These are phyloP conservation scores for Mycotypha africana DNA, from an alignment of 371 early-diverging fungal species.

Conservation along the genomic window DNA sequence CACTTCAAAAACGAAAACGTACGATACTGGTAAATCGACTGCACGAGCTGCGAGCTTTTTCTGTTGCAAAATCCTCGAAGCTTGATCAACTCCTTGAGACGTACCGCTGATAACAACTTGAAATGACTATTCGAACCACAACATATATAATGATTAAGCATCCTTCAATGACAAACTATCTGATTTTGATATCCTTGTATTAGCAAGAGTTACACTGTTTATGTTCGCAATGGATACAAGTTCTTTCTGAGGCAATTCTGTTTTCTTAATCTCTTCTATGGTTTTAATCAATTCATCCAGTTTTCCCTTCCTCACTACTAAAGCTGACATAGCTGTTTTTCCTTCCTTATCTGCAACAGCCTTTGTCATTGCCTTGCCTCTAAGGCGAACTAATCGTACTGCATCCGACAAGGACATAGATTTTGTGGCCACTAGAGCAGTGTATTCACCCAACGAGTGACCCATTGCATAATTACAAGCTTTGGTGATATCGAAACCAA, in stretches of 20 bases:
- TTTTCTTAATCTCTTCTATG: constrained; percentile 55
- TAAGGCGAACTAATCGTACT: constrained; percentile 73
- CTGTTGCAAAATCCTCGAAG: constrained; percentile 72
- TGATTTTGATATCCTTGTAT: too few species aligned
- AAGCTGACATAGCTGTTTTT: constrained; percentile 83
- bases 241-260: constrained; percentile 59
- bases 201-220: constrained; percentile 71
- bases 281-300: constrained; percentile 67
- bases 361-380: constrained; percentile 87
- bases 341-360: constrained; percentile 60
- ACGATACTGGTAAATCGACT: constrained; percentile 88
- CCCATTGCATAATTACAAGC: constrained; percentile 79
- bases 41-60: constrained; percentile 80
- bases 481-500: constrained; percentile 70
- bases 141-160: too few species aligned
- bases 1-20: constrained; percentile 1
- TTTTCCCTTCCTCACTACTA: constrained; percentile 71
- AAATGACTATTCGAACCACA: constrained; percentile 38
- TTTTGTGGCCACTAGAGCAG: constrained; percentile 79
- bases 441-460: constrained; percentile 94
- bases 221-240: constrained; percentile 83
- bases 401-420: constrained; percentile 77
- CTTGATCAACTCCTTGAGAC: constrained; percentile 78
- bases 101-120: constrained; percentile 93
- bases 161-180: too few species aligned